These are phyloP conservation scores for Cercospora janseana DNA, from an alignment of 2,329 filamentous ascomycete species.

Conservation along the genomic window DNA sequence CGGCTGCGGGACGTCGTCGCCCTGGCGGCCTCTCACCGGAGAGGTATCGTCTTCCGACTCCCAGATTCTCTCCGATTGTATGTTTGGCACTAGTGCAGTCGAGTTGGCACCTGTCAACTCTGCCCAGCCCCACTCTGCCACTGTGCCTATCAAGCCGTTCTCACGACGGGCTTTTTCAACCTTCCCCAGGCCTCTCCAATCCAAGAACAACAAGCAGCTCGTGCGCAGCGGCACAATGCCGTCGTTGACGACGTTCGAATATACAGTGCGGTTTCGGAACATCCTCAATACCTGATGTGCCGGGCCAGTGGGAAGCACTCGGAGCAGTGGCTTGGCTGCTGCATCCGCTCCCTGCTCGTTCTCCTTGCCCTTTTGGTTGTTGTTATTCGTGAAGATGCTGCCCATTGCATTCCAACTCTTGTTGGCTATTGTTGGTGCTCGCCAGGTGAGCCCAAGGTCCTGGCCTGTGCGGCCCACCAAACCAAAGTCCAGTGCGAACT, in stretches of 20 bases:
- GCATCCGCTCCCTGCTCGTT: constrained; percentile 61
- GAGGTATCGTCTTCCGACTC: constrained; percentile 32
- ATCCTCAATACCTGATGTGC: constrained; percentile 82
- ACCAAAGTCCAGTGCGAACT: constrained; percentile 93
- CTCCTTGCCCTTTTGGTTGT: constrained; percentile 48
- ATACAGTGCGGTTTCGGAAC: constrained; percentile 87
- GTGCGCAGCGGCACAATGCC: constrained; percentile 93
- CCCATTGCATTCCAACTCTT: constrained; percentile 89
- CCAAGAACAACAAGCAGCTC: constrained; percentile 91
- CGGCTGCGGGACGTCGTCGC: constrained; percentile 64
- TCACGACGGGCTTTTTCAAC: constrained; percentile 93
- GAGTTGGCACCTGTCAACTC: constrained; percentile 74
- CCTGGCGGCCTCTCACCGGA: constrained; percentile 30
- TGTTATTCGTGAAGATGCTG: constrained; percentile 66
- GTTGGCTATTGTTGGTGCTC: constrained; percentile 77
- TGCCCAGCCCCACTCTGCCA: constrained; percentile 92
- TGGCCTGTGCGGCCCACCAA: constrained; percentile 94
- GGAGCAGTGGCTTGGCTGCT: constrained; percentile 81
- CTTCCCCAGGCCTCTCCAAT: constrained; percentile 90
- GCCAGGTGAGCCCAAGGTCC: constrained; percentile 92
- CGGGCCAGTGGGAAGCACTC: constrained; percentile 86
- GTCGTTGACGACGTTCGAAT: constrained; percentile 97
- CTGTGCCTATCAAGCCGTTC: constrained; percentile 86
- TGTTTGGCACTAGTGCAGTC: constrained; percentile 50
- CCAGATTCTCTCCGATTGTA: constrained; percentile 24